Base-by-base conservation (phyloP, 1,284 basidiomycete genomes). In the Athelia sp. region DNA sequence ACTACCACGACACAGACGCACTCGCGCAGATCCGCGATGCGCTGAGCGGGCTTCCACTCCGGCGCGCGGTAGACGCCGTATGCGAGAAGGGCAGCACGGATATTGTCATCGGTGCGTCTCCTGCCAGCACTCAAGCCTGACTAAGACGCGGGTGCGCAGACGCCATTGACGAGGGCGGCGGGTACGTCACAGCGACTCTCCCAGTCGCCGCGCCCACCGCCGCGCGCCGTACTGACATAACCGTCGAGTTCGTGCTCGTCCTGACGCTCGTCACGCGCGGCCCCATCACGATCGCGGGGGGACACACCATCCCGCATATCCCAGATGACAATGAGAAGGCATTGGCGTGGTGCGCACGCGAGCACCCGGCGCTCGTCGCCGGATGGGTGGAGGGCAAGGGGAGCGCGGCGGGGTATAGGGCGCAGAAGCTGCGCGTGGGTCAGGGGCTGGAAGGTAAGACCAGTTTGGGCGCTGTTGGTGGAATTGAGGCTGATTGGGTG, bases 1-100 rank as follows among this genome's bases (percentile, higher is more conserved):
- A 68, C 50, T 60, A 58, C 47, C 36, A 52, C 21, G 59, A 57
- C 47, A 47, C 57, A n/a, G 49, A 57, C 23, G 52, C 50, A 23
- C 52, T 51, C 9, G 18, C 23, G 10, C 48, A 58, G 36, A 61
- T 61, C 44, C 22, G 42, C 21, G 43, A 47, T 10, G 38, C 48
- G 15, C 50, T 55, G 11, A 43, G 47, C 10, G 53, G 46, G 19
- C 36, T 40, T 6, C 43, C 14, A 10, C 43, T 26, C 43, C 6
- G 15, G 26, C 35, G 18, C 35, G 50, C 17, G 36, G 15, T 48
- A 13, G 50, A 51, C 19, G 23, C 34, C 45, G 49, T 48, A 2
- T 26, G 17, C 22, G 47, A 51, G 34, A 23, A 43, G n/a, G 50
- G 50, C 4, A 51, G 21, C 34, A 48, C 47, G 23, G 34, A 51